phyloP scores from a whole-genome alignment of 192 early-diverging fungal genomes.

The Kappamyces sp. region DNA sequence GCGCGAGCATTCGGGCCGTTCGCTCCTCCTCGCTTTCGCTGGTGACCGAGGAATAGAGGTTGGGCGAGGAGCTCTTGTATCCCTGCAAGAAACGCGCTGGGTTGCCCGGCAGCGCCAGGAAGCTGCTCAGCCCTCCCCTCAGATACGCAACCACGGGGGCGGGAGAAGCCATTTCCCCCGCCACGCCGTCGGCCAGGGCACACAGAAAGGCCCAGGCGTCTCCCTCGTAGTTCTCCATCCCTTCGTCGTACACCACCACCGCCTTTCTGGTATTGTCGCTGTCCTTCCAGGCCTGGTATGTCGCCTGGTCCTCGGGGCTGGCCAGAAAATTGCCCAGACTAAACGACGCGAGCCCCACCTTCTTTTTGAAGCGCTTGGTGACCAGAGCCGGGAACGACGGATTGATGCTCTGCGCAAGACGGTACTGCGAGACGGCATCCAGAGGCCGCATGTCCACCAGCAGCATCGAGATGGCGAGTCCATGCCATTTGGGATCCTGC shows the following conservation, averaged over 20 bases:
- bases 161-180: background rate
- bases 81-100: too few relatives aligned
- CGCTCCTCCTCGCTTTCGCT: too few relatives aligned
- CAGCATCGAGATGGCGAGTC: slow-evolving; percentile 7
- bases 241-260: slow-evolving; percentile 6
- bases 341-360: slow-evolving; percentile 2
- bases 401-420: slow-evolving; percentile 6
- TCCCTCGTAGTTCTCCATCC: slow-evolving; percentile 12
- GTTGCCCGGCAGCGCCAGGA: too few relatives aligned
- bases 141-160: slow-evolving; percentile 7
- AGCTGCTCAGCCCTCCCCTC: background rate
- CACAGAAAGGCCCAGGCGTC: slow-evolving; percentile 3
- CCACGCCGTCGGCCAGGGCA: slow-evolving; percentile 1
- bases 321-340: slow-evolving; percentile 4
- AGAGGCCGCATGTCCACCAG: slow-evolving; percentile 8
- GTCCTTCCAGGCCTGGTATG: slow-evolving; percentile 9
- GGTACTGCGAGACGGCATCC: background rate
- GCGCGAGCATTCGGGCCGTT: too few relatives aligned
- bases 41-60: too few relatives aligned
- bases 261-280: slow-evolving; percentile 1
- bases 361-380: slow-evolving; percentile 14
- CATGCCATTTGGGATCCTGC: too few relatives aligned
- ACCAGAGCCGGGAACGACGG: slow-evolving; percentile 6
- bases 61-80: too few relatives aligned
- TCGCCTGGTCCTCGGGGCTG: background rate